phyloP scores from a whole-genome alignment of 148 eudicot genomes.

The Chenopodium formosanum region DNA sequence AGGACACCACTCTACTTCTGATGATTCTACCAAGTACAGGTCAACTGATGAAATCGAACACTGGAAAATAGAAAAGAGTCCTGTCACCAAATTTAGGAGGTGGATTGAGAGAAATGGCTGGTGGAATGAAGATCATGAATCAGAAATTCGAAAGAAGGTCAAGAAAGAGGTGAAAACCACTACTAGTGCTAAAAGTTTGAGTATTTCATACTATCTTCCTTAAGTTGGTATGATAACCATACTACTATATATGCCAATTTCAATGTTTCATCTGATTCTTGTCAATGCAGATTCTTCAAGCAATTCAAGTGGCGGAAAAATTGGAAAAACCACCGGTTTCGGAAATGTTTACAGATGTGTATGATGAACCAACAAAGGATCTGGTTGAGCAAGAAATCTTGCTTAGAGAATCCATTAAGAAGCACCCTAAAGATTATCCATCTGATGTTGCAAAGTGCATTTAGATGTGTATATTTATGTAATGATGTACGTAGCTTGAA shows the following conservation, averaged over 20 bases:
- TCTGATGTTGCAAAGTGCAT: conserved; percentile 35
- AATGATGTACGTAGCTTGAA: background rate
- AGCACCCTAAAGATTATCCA: conserved; percentile 69
- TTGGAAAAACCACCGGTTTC: conserved; percentile 56
- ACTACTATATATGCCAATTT: background rate
- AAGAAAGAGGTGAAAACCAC: conserved; percentile 49
- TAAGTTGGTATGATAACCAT: background rate
- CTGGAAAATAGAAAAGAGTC: conserved; percentile 55
- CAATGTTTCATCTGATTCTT: background rate
- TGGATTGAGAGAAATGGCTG: conserved; percentile 72
- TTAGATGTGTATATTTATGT: background rate
- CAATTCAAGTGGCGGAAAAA: conserved; percentile 69
- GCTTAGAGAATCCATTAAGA: conserved; percentile 50
- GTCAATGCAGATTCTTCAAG: conserved; percentile 53
- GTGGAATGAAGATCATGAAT: conserved; percentile 70
- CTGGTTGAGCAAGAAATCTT: conserved; percentile 55
- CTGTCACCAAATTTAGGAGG: conserved; percentile 51
- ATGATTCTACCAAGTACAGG: conserved; percentile 82
- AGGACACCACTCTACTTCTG: conserved; percentile 87
- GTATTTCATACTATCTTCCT: background rate
- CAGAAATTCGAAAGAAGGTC: conserved; percentile 37
- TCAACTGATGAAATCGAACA: conserved; percentile 57
- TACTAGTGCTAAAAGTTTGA: too few species aligned
- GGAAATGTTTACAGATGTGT: conserved; percentile 73
- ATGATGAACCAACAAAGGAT: conserved; percentile 50